These are phyloP conservation scores for Rubia peregrina DNA, from an alignment of 305 asterid genomes.

Conservation along the genomic window DNA sequence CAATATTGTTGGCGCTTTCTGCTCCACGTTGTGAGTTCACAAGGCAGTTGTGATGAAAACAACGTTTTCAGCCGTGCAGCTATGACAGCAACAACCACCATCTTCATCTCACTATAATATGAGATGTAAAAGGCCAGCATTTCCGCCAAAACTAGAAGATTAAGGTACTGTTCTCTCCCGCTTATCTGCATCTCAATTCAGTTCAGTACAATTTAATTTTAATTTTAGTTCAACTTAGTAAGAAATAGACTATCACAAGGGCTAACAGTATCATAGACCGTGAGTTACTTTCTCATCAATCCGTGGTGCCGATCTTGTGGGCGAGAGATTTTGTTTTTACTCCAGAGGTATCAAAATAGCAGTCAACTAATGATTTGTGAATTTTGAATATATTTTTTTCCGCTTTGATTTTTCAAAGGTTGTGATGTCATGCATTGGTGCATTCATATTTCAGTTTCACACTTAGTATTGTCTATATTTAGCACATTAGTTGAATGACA, in stretches of 20 bases:
- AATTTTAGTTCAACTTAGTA: too few relatives aligned
- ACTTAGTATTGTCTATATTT: neutral
- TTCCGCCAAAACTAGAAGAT: too few relatives aligned
- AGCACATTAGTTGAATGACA: neutral
- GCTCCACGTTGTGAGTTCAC: neutral
- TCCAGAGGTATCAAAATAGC: neutral
- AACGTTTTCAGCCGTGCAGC: neutral
- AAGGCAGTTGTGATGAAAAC: neutral
- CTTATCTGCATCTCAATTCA: too few relatives aligned
- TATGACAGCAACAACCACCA: neutral
- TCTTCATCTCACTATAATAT: neutral
- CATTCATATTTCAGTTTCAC: conserved; percentile 1
- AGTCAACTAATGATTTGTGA: neutral
- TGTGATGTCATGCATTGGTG: conserved; percentile 1
- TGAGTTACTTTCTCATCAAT: too few relatives aligned
- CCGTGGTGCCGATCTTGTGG: too few relatives aligned
- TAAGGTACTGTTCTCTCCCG: too few relatives aligned
- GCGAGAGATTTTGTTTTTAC: too few relatives aligned
- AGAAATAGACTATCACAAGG: neutral
- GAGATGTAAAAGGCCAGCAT: too few relatives aligned
- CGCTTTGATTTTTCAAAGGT: neutral
- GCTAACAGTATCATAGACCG: neutral
- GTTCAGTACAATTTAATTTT: too few relatives aligned
- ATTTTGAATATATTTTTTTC: neutral
- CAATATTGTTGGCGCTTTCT: conserved; percentile 4